These are phyloP conservation scores for Ampelomyces quisqualis DNA, from an alignment of 2,329 filamentous ascomycete genomes.

Conservation along the genomic window DNA sequence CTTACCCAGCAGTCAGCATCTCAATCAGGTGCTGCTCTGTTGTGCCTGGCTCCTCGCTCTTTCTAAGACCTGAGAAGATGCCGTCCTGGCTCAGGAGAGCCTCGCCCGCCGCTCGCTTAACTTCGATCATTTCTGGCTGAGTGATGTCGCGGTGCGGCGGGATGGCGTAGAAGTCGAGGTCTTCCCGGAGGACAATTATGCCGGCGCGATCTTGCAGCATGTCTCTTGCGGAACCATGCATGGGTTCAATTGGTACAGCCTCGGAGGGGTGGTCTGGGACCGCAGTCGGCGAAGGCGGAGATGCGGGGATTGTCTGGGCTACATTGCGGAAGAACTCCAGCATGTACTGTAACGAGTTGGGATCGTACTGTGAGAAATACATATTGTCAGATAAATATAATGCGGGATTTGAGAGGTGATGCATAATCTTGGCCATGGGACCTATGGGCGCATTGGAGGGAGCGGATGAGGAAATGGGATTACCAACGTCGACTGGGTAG, in stretches of 20 bases:
- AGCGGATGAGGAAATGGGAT: constrained; percentile 36
- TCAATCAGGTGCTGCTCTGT: constrained; percentile 98
- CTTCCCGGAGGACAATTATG: constrained; percentile 94
- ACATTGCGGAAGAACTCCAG: constrained; percentile 96
- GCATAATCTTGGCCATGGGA: constrained; percentile 44
- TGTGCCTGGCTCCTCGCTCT: constrained; percentile 92
- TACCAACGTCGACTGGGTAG: constrained; percentile 93
- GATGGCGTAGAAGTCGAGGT: constrained; percentile 96
- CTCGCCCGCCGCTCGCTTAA: constrained; percentile 87
- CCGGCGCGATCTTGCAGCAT: constrained; percentile 85
- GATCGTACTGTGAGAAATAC: constrained; percentile 78
- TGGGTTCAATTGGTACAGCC: constrained; percentile 69
- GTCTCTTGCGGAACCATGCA: constrained; percentile 69
- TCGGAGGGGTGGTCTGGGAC: constrained; percentile 46
- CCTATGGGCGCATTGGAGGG: constrained; percentile 32
- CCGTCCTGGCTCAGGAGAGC: constrained; percentile 87
- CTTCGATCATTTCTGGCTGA: constrained; percentile 88
- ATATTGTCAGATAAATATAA: constrained; percentile 59
- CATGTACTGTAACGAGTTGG: constrained; percentile 96
- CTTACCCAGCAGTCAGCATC: constrained; percentile 97
- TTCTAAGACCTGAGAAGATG: constrained; percentile 92
- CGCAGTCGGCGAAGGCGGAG: constrained; percentile 63
- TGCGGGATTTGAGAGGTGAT: constrained; percentile 47
- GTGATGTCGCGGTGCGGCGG: constrained; percentile 82
- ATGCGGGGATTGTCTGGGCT: constrained; percentile 87